These are phyloP conservation scores for Quercus aquifolioides DNA, from an alignment of 306 rosid genomes.

Conservation along the genomic window DNA sequence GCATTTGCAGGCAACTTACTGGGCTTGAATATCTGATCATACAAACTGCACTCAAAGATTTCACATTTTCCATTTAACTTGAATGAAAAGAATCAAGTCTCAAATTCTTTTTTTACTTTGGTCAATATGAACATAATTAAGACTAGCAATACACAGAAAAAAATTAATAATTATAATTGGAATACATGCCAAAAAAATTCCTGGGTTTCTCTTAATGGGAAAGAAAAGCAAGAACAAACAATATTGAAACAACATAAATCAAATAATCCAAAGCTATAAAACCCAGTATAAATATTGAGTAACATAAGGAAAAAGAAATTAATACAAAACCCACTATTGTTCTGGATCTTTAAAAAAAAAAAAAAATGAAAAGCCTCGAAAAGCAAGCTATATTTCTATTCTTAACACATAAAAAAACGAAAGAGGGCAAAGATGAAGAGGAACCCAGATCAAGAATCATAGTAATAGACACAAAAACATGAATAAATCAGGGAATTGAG, in stretches of 20 bases:
- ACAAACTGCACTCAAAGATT: conserved; percentile 43
- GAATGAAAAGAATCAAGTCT: background rate
- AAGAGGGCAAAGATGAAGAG: background rate
- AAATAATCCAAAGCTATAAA: no score
- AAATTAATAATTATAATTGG: background rate
- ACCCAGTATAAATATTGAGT: no score
- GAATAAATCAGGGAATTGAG: background rate
- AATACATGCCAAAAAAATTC: background rate
- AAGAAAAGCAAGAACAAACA: background rate
- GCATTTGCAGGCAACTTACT: conserved; percentile 64
- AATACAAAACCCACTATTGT: background rate
- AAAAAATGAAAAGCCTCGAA: no score
- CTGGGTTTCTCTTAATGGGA: background rate
- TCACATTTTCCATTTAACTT: background rate
- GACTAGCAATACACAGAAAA: background rate
- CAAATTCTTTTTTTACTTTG: background rate
- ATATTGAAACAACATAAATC: background rate
- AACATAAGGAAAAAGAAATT: no score
- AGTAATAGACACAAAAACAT: no score
- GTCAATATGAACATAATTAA: background rate
- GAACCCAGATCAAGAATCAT: background rate
- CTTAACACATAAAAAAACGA: background rate
- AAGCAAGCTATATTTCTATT: no score
- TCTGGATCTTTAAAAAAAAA: background rate
- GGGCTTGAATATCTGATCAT: conserved; percentile 87